A percentile compares a stretch with the other conserved stretches of the same genome.
Conservation (phyloP, 2,329 filamentous ascomycete genomes). For the Ophiostoma pallidulum region DNA sequence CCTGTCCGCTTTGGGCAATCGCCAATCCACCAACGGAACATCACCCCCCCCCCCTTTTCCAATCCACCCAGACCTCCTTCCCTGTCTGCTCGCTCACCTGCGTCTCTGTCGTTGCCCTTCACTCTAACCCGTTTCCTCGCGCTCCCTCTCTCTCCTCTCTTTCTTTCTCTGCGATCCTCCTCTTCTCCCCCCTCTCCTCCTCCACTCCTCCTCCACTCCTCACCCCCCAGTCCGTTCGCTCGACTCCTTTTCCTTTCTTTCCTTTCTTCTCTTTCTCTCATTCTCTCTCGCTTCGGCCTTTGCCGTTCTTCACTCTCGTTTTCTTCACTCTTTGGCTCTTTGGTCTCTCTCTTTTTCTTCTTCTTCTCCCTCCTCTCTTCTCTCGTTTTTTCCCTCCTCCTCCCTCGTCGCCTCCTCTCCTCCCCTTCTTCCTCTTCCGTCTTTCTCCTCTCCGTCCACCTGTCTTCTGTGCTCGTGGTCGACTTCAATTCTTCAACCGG, state of each 20-base stretch:
- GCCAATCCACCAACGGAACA: conserved; percentile 21
- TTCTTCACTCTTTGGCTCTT: conserved; percentile 27
- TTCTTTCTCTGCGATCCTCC: neutral
- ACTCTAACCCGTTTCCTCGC: too few relatives aligned
- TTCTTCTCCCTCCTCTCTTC: conserved; percentile 16
- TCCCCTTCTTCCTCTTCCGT: conserved; percentile 22
- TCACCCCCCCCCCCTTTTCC: conserved; percentile 19
- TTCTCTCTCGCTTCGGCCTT: conserved; percentile 19
- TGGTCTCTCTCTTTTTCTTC: conserved; percentile 19
- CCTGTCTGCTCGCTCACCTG: conserved; percentile 10
- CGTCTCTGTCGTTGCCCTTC: too few relatives aligned
- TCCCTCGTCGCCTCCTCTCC: conserved; percentile 22
- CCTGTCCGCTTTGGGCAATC: conserved; percentile 29
- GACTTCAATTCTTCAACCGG: neutral
- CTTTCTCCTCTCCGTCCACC: conserved; percentile 13
- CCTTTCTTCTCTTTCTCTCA: too few relatives aligned
- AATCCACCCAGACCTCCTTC: conserved; percentile 17
- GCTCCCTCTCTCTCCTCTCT: conserved; percentile 1
- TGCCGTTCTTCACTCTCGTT: neutral
- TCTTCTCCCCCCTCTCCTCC: conserved; percentile 4
- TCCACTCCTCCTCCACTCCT: conserved; percentile 11
- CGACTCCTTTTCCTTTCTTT: conserved; percentile 17
- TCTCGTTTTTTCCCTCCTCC: conserved; percentile 27
- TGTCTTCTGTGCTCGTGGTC: neutral
- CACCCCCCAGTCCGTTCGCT: conserved; percentile 9